Base-by-base conservation (phyloP, 805 yeast species). In the Yamadazyma tumulicola region DNA sequence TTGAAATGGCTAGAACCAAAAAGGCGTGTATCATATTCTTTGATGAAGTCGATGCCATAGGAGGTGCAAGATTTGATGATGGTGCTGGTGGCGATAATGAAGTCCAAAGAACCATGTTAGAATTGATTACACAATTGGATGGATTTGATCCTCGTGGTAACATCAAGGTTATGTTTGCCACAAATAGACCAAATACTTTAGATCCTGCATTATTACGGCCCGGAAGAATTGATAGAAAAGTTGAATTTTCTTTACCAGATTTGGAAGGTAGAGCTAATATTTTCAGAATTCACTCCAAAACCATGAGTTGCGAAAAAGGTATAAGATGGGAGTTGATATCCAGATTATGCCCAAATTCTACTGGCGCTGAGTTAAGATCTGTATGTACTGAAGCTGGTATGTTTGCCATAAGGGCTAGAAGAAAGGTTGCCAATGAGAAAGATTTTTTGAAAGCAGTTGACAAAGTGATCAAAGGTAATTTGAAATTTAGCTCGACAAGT, bases 51-150 rank as follows among this genome's bases (percentile, higher is more conserved):
- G 99, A 93, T 68, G 98, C 99, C 24, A 87, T 93, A 60, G 99
- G 99, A 48, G 98, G 98, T 26, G 97, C 97, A n/a, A 81, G 99
- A 61, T 93, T 93, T 58, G 98, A 93, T 61, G 98, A 93, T 59
- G 97, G 97, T 53, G 97, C 97, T 8, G 97, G 97, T 50, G 97
- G 97, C 55, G 98, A 93, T 63, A 93, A 91, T 58, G 99, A 93
- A 67, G 98, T 93, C 35, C 98, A 93, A 67, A 79, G 98, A 71
- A 93, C 98, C 29, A 93, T 93, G 98, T 75, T 93, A 76, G 98
- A 93, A 64, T 77, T 93, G 52, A 93, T 93, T 55, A 88, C 97
- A 27, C 99, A 93, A 61, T 73, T 93, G 56, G 99, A 93, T 61
- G 99, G 99, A 35, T 93, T 93, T 61, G 98, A 93, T 54, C 95